Percentiles rank a stretch among this genome's conserved stretches.
phyloP scores from a whole-genome alignment of 1,284 basidiomycete genomes.

The Tremellales sp. region DNA sequence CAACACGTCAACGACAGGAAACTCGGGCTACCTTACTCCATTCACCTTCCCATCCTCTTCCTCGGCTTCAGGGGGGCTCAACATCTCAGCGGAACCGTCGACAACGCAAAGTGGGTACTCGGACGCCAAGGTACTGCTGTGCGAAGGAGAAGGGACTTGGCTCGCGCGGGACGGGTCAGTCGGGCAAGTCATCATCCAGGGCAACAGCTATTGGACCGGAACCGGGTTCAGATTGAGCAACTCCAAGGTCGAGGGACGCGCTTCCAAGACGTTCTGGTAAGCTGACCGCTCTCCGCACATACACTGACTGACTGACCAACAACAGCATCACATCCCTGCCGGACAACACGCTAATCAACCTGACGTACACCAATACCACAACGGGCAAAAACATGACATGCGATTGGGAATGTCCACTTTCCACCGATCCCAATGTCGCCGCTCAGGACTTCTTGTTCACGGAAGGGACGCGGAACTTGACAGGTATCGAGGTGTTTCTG shows the following conservation, averaged over 20 bases:
- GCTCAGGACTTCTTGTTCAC: slow-evolving; percentile 65
- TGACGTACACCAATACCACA: slow-evolving; percentile 71
- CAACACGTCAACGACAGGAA: slow-evolving; percentile 69
- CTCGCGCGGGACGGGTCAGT: slow-evolving; percentile 67
- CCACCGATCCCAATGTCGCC: slow-evolving; percentile 64
- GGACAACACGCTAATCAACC: slow-evolving; percentile 72
- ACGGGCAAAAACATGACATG: slow-evolving; percentile 71
- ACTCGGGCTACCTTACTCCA: slow-evolving; percentile 86
- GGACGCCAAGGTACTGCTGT: slow-evolving; percentile 72
- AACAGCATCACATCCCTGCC: slow-evolving; percentile 78
- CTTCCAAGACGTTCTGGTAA: slow-evolving; percentile 80
- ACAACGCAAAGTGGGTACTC: slow-evolving; percentile 62
- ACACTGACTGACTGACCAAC: background rate
- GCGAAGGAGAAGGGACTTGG: slow-evolving; percentile 74
- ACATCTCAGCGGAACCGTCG: slow-evolving; percentile 68
- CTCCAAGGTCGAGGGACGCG: slow-evolving; percentile 72
- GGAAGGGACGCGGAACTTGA: slow-evolving; percentile 59
- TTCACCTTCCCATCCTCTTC: slow-evolving; percentile 61
- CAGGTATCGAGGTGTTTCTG: slow-evolving; percentile 68
- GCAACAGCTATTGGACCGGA: slow-evolving; percentile 58
- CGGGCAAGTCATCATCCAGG: slow-evolving; percentile 69
- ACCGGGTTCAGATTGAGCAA: slow-evolving; percentile 85
- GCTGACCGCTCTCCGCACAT: slow-evolving; percentile 32
- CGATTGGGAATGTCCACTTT: slow-evolving; percentile 65
- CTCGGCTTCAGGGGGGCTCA: slow-evolving; percentile 46